A percentile compares a stretch with the other conserved stretches of the same genome.
Evolutionary conservation across 2,329 filamentous ascomycete species (phyloP).

Genomic region (Arthrinium phaeospermum): DNA sequence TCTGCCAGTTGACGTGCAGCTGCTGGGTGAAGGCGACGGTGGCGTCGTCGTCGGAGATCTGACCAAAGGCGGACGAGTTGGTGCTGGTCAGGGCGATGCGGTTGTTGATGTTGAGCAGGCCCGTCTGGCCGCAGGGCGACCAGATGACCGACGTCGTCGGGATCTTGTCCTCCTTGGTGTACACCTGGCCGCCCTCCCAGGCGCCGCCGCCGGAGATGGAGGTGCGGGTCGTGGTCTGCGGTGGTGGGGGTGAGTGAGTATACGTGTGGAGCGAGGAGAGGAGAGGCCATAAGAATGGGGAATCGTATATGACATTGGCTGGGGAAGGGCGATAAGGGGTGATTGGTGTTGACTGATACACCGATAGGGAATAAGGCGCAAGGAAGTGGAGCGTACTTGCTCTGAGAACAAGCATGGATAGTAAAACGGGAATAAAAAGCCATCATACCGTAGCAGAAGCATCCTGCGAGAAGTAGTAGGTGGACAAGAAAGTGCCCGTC

Average conservation of each 20-base stretch:
- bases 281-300: neutral
- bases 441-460: slow-evolving; percentile 44
- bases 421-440: neutral
- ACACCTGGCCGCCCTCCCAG: slow-evolving; percentile 50
- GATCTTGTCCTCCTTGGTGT: slow-evolving; percentile 52
- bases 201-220: slow-evolving; percentile 48
- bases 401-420: neutral
- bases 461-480: slow-evolving; percentile 55
- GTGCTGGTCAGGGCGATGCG: slow-evolving; percentile 47
- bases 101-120: slow-evolving; percentile 56
- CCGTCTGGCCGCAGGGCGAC: slow-evolving; percentile 51
- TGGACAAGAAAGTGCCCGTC: slow-evolving; percentile 51
- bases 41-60: slow-evolving; percentile 52
- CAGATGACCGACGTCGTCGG: slow-evolving; percentile 52
- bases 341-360: no score
- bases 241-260: neutral
- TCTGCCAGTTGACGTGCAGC: slow-evolving; percentile 48
- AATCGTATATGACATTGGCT: no score
- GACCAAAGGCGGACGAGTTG: slow-evolving; percentile 43
- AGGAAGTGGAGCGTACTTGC: no score
- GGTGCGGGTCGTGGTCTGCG: slow-evolving; percentile 48
- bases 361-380: no score
- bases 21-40: slow-evolving; percentile 52
- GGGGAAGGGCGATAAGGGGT: neutral
- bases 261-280: slow-evolving; percentile 6